Conservation (phyloP, 2,329 filamentous ascomycete species). For the Cladosporium sp. region DNA sequence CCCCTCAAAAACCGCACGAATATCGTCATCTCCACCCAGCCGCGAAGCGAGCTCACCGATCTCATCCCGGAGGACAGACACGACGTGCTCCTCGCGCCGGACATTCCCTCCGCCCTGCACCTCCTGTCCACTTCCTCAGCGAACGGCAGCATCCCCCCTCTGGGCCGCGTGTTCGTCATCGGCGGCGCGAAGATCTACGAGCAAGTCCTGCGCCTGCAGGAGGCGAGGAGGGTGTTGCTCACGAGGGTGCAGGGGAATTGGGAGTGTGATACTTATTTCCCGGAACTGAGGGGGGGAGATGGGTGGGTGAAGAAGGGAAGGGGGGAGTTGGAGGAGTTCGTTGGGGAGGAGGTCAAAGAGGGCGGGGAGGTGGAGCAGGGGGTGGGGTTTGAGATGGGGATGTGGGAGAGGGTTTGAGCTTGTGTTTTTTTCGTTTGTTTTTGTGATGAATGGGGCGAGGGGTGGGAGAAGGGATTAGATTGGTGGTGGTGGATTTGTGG, state of each 20-base stretch:
- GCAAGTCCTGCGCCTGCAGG: conserved; percentile 58
- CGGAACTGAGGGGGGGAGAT: background rate
- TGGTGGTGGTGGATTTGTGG: too few species aligned
- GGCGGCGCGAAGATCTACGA: conserved; percentile 84
- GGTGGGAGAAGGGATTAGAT: too few species aligned
- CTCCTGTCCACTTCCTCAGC: conserved; percentile 30
- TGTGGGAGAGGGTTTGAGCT: conserved; percentile 23
- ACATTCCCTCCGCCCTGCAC: conserved; percentile 26
- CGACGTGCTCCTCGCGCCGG: conserved; percentile 52
- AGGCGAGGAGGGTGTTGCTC: conserved; percentile 62
- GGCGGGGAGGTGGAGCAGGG: conserved; percentile 45
- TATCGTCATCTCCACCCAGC: conserved; percentile 65
- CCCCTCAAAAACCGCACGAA: conserved; percentile 79
- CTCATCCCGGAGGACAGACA: conserved; percentile 23
- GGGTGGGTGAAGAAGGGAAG: conserved; percentile 30
- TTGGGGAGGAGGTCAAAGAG: conserved; percentile 59
- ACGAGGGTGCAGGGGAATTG: conserved; percentile 67
- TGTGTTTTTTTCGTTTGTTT: too few species aligned
- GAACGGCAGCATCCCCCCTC: conserved; percentile 21
- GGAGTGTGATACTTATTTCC: conserved; percentile 74
- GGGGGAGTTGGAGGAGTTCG: conserved; percentile 57
- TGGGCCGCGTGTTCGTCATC: conserved; percentile 74
- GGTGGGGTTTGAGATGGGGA: conserved; percentile 27
- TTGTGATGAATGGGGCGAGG: too few species aligned
- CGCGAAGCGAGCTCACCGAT: conserved; percentile 17